These are phyloP conservation scores for Ascochyta clinopodiicola DNA, from an alignment of 2,329 filamentous ascomycete genomes.

Conservation along the genomic window DNA sequence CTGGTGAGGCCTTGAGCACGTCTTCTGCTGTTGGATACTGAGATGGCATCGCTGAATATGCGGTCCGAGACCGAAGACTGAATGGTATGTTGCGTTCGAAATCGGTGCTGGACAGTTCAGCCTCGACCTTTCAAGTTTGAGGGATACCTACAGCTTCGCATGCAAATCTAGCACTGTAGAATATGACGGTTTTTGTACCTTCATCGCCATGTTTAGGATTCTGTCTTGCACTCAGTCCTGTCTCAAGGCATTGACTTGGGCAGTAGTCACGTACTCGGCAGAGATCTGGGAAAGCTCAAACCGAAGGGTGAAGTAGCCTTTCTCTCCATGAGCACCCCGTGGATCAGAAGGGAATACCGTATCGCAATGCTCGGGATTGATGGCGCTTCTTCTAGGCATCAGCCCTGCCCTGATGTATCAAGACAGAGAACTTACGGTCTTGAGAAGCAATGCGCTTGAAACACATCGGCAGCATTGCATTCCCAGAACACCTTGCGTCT, in stretches of 20 bases:
- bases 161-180: not conserved
- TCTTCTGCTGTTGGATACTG: not conserved
- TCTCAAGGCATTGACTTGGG: not conserved
- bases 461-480: constrained; percentile 9
- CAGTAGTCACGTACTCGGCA: constrained; percentile 1
- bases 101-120: not conserved
- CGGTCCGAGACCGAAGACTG: not conserved
- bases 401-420: not conserved
- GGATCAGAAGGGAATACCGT: not conserved
- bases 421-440: not conserved
- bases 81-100: constrained; percentile 10
- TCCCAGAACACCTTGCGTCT: constrained; percentile 11
- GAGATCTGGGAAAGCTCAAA: constrained; percentile 10
- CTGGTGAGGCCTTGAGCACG: not conserved
- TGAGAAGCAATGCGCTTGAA: constrained; percentile 11
- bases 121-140: not conserved
- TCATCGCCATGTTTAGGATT: not conserved
- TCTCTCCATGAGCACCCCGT: not conserved
- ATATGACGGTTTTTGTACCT: not conserved
- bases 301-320: constrained; percentile 6
- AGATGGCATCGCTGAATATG: constrained; percentile 2
- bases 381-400: not conserved
- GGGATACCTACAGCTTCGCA: not conserved
- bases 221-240: not conserved
- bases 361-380: constrained; percentile 4